Percentiles rank a stretch among this genome's conserved stretches.
Evolutionary conservation across 2,329 filamentous ascomycete genomes (phyloP).

Genomic region (Penicillium carneum): DNA sequence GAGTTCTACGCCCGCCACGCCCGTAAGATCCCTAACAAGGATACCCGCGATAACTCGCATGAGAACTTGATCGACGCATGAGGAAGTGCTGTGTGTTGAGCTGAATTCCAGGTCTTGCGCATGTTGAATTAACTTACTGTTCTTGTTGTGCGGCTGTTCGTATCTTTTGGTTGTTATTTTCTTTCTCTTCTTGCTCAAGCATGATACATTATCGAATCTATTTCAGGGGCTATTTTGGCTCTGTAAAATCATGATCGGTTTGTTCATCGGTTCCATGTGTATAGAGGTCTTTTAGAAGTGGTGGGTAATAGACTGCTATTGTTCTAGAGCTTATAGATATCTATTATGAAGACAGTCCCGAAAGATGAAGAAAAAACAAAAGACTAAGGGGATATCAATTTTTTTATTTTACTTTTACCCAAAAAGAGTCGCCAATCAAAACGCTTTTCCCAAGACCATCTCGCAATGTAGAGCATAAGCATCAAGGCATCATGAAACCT

Average conservation of each 20-base stretch:
- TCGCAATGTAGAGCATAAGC: constrained; percentile 14
- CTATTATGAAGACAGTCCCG: background rate
- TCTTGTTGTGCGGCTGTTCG: constrained; percentile 23
- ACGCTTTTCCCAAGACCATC: constrained; percentile 21
- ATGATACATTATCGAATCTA: constrained; percentile 21
- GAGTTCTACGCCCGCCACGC: constrained; percentile 76
- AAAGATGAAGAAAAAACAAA: background rate
- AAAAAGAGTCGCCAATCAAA: background rate
- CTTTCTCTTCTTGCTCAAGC: constrained; percentile 17
- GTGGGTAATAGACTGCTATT: background rate
- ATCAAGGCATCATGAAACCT: constrained; percentile 2
- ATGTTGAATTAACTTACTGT: constrained; percentile 13
- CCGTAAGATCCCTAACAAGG: constrained; percentile 56
- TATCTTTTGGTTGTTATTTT: constrained; percentile 22
- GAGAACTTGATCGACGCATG: constrained; percentile 54
- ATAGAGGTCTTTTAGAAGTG: background rate
- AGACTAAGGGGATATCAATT: constrained; percentile 11
- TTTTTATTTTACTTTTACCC: constrained; percentile 4
- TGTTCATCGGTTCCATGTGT: background rate
- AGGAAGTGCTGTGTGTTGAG: constrained; percentile 20
- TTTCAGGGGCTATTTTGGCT: background rate
- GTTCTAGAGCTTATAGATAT: background rate
- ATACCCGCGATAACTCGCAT: constrained; percentile 55
- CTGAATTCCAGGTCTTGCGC: background rate
- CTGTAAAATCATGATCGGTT: too few species aligned